Conservation (phyloP, 345 rosid genomes). For the Salix brachista region DNA sequence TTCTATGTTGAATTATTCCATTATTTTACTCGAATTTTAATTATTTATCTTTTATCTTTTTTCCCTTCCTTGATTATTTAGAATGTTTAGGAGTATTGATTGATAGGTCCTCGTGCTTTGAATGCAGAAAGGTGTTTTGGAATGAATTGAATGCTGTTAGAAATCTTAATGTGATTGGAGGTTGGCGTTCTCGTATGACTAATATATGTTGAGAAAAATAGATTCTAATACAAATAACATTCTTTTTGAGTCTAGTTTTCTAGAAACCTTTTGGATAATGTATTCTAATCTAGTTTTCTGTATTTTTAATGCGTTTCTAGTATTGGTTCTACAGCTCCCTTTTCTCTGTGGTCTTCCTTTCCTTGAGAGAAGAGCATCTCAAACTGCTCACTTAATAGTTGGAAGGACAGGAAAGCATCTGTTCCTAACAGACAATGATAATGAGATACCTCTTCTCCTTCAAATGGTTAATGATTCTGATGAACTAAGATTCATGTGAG, state of each 20-base stretch:
- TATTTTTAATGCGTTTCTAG: neutral
- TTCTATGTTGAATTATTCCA: neutral
- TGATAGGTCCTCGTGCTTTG: neutral
- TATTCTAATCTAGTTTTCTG: neutral
- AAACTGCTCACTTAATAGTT: conserved; percentile 77
- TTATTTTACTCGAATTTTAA: neutral
- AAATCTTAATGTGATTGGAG: neutral
- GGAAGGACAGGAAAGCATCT: conserved; percentile 94
- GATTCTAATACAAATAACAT: neutral
- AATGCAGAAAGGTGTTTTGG: neutral
- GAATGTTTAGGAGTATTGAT: neutral
- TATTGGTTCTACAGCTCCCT: conserved; percentile 57
- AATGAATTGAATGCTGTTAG: neutral
- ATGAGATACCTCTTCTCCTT: conserved; percentile 82
- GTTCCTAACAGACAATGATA: conserved; percentile 74
- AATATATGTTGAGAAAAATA: neutral
- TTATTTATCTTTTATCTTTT: neutral
- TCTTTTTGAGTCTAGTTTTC: neutral
- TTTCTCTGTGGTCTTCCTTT: conserved; percentile 84
- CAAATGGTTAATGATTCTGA: conserved; percentile 74
- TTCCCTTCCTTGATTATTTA: neutral
- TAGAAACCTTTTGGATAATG: neutral
- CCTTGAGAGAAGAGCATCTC: conserved; percentile 83
- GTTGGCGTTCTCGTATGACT: neutral
- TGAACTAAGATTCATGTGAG: conserved; percentile 74